Conservation (phyloP, 192 early-diverging fungal genomes). For the Paraglomus brasilianum region DNA sequence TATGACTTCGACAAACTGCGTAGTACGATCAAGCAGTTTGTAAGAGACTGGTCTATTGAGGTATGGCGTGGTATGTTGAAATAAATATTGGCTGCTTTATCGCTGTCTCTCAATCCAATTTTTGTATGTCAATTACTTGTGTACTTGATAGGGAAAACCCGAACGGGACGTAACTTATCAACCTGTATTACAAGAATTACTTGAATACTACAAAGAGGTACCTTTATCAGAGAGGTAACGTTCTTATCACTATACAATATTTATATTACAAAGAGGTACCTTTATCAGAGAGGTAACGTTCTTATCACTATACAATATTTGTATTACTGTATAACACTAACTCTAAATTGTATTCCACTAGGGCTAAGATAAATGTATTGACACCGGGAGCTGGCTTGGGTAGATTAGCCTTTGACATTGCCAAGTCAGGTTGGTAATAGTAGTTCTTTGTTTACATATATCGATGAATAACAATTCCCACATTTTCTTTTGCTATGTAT, state of each 20-base stretch:
- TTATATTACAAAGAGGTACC: slow-evolving; percentile 54
- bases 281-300: slow-evolving; percentile 46
- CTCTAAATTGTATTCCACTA: slow-evolving; percentile 8
- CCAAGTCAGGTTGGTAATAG: slow-evolving; percentile 49
- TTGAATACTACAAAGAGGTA: slow-evolving; percentile 54
- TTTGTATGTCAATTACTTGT: neutral
- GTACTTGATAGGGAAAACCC: slow-evolving; percentile 53
- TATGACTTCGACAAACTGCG: slow-evolving; percentile 87
- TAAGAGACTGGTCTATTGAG: slow-evolving; percentile 90
- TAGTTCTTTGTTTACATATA: neutral
- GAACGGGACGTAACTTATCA: slow-evolving; percentile 81
- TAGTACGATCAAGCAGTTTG: slow-evolving; percentile 90
- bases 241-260: too few relatives aligned
- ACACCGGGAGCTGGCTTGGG: slow-evolving; percentile 97
- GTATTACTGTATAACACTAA: slow-evolving; percentile 13
- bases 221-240: slow-evolving; percentile 49
- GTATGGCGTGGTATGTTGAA: slow-evolving; percentile 41
- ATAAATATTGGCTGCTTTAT: neutral
- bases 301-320: neutral
- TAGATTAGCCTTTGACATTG: slow-evolving; percentile 90
- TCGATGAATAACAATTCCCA: too few relatives aligned
- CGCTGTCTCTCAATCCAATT: neutral
- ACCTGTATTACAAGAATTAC: slow-evolving; percentile 75
- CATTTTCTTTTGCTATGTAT: neutral
- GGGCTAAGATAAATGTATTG: slow-evolving; percentile 68